A percentile compares a stretch with the other conserved stretches of the same genome.
phyloP scores from a whole-genome alignment of 192 early-diverging fungal genomes.

The Entrophospora sp. region DNA sequence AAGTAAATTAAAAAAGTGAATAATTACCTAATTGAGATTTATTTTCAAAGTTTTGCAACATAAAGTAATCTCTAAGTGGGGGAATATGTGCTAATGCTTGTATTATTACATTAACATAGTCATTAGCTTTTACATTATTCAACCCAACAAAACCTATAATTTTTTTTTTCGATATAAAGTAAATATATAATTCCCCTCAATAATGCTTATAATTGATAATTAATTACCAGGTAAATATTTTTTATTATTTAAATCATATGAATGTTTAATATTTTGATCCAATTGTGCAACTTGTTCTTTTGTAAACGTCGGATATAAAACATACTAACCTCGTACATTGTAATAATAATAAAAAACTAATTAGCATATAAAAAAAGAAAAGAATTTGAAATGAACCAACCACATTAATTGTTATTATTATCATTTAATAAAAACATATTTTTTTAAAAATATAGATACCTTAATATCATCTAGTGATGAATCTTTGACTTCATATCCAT shows the following conservation, averaged over 20 bases:
- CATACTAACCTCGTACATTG: constrained; percentile 50
- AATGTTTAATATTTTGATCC: constrained; percentile 49
- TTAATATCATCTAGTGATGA: constrained; percentile 88
- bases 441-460: too few species aligned
- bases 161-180: too few species aligned
- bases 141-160: constrained; percentile 85
- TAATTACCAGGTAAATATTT: constrained; percentile 67
- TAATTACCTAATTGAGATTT: constrained; percentile 40
- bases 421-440: too few species aligned
- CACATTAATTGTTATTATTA: too few species aligned
- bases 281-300: constrained; percentile 53
- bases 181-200: too few species aligned
- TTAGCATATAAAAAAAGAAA: not conserved
- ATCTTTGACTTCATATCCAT: constrained; percentile 84
- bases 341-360: not conserved
- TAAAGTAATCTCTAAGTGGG: constrained; percentile 75
- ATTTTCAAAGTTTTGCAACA: constrained; percentile 49
- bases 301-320: constrained; percentile 74
- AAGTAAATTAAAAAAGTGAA: too few species aligned
- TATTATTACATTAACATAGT: constrained; percentile 88
- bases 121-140: constrained; percentile 91
- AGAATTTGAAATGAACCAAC: too few species aligned
- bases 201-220: not conserved
- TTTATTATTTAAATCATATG: constrained; percentile 80
- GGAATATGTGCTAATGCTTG: constrained; percentile 81